Evolutionary conservation across 768 basidiomycete genomes (phyloP).

Genomic region (Agrocybe pediades): DNA sequence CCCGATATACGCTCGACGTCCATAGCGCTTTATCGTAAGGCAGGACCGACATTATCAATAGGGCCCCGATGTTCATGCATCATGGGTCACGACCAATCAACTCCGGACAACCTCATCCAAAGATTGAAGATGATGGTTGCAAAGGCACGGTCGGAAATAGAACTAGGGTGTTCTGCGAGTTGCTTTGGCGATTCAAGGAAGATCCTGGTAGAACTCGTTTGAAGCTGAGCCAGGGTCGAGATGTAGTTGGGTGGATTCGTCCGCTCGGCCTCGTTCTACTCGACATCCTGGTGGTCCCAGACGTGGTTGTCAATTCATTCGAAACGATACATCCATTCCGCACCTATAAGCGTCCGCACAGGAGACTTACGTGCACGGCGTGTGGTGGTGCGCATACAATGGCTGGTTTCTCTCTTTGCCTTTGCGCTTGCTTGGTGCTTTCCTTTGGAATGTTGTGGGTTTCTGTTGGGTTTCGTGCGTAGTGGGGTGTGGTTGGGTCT

Average conservation of each 20-base stretch:
- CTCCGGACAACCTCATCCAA: constrained; percentile 19
- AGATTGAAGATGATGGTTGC: constrained; percentile 19
- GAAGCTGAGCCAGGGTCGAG: constrained; percentile 22
- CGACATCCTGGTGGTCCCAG: constrained; percentile 25
- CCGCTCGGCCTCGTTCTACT: constrained; percentile 4
- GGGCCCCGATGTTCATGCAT: background rate
- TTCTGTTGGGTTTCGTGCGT: constrained; percentile 1
- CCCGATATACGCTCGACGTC: constrained; percentile 19
- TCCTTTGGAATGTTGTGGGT: background rate
- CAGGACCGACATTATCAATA: constrained; percentile 20
- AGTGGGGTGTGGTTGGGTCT: background rate
- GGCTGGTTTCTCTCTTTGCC: constrained; percentile 1
- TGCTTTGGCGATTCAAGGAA: background rate
- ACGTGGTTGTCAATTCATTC: constrained; percentile 20
- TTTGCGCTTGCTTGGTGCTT: background rate
- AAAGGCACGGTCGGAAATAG: constrained; percentile 27
- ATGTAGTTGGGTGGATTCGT: background rate
- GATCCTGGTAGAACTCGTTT: constrained; percentile 13
- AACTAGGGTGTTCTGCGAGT: constrained; percentile 1
- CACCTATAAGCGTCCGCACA: constrained; percentile 11
- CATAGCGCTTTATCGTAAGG: constrained; percentile 23
- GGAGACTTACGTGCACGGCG: constrained; percentile 2
- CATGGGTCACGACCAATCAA: constrained; percentile 9
- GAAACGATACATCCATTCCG: constrained; percentile 15
- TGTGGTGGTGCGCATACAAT: constrained; percentile 11